Evolutionary conservation across 1,284 basidiomycete genomes (phyloP), one percentile per base, ranked within the genome.

Genomic region (Taiwanofungus camphoratus): DNA sequence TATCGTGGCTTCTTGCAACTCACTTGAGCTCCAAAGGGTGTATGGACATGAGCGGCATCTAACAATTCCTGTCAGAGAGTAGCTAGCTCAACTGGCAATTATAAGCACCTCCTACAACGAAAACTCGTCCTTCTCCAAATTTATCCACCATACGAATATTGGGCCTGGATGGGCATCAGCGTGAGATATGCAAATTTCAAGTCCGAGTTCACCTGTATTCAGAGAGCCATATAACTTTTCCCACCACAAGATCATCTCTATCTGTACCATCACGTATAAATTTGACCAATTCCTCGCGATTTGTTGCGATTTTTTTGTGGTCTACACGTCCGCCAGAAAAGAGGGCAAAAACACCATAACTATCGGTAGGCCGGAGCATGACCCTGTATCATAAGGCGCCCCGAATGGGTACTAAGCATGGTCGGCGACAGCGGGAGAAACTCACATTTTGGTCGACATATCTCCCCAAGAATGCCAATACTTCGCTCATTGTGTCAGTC

Each of bases 91-190:
- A n/a, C 11, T 20, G 31, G 29, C 45, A 4, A 33, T 39, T 15
- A n/a, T n/a, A n/a, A n/a, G n/a, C 20, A 69, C 67, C 68, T 51
- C 69, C 68, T 3, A 53, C 59, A 13, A 70, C 47, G 40, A 69
- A 68, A 2, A 60, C 58, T 11, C 62, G 49, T 0, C 64, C 67
- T 18, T 57, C 54, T 7, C 45, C 48, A 45, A 70, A 64, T 36
- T 60, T 59, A 33, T 66, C 56, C 3, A 63, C 62, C 60, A 67
- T 65, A 2, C 66, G 52, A 29, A 68, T 62, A 46, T 66, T 68
- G 0, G 64, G 60, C 20, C 68, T 69, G 24, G 11, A 41, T 16
- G 37, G 37, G 8, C 3, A 5, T n/a, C n/a, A 19, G 13, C 9
- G n/a, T 19, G 13, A 3, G 16, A 20, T 15, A n/a, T 12, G 41